A percentile compares a stretch with the other conserved stretches of the same genome.
Conservation (phyloP, 2,329 filamentous ascomycete species). For the Venturia carpophila region DNA sequence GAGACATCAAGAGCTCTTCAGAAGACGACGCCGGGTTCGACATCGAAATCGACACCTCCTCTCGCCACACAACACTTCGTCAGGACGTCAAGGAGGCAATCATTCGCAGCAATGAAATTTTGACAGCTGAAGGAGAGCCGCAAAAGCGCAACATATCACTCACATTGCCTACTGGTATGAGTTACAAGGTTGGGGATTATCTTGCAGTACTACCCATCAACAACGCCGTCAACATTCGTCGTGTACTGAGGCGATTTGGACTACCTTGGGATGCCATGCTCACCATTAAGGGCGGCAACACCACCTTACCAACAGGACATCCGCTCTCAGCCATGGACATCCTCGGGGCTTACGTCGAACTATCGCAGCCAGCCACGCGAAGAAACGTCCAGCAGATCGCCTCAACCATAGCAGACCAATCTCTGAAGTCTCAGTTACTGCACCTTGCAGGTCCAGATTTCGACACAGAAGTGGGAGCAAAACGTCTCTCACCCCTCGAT, state of each 20-base stretch:
- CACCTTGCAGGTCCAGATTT: slow-evolving; percentile 1
- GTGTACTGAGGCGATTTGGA: slow-evolving; percentile 57
- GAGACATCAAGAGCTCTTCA: slow-evolving; percentile 4
- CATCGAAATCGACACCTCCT: slow-evolving; percentile 7
- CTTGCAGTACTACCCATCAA: slow-evolving; percentile 67
- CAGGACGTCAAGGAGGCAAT: slow-evolving; percentile 10
- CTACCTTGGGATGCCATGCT: slow-evolving; percentile 62
- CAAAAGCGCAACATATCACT: slow-evolving; percentile 38
- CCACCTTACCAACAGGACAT: slow-evolving; percentile 56
- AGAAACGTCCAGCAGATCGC: slow-evolving; percentile 8
- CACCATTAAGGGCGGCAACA: slow-evolving; percentile 55
- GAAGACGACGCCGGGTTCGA: slow-evolving; percentile 3
- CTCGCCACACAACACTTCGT: slow-evolving; percentile 1
- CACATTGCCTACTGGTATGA: slow-evolving; percentile 40
- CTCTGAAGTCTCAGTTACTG: neutral
- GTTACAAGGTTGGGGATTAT: slow-evolving; percentile 68
- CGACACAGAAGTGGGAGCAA: neutral
- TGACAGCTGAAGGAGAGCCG: slow-evolving; percentile 25
- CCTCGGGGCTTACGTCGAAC: slow-evolving; percentile 63
- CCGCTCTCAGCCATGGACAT: slow-evolving; percentile 56
- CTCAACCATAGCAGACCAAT: neutral
- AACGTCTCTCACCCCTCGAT: slow-evolving; percentile 22
- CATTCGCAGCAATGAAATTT: slow-evolving; percentile 27
- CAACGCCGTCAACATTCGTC: slow-evolving; percentile 50
- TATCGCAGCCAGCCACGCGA: slow-evolving; percentile 59